These are phyloP conservation scores for Jaapia argillacea DNA, from an alignment of 768 basidiomycete species.

Conservation along the genomic window DNA sequence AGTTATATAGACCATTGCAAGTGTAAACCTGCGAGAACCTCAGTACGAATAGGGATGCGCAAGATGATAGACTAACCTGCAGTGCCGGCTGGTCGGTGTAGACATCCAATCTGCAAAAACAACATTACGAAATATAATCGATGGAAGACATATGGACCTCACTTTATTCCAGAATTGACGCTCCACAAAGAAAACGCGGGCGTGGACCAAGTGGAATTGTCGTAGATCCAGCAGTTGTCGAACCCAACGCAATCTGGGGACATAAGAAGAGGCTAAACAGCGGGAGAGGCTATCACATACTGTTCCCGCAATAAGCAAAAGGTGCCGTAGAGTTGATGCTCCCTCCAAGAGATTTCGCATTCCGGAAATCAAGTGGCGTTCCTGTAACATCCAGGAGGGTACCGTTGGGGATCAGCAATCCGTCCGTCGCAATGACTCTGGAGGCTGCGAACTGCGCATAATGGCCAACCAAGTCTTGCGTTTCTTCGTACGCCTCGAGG, in stretches of 20 bases:
- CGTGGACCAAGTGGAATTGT: slow-evolving; percentile 18
- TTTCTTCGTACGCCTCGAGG: slow-evolving; percentile 31
- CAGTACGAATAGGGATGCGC: not conserved
- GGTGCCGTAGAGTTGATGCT: slow-evolving; percentile 26
- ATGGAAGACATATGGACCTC: slow-evolving; percentile 2
- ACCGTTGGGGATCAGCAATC: slow-evolving; percentile 31
- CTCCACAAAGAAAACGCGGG: slow-evolving; percentile 33
- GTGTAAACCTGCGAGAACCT: slow-evolving; percentile 24
- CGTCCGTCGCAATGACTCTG: slow-evolving; percentile 28
- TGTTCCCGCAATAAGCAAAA: slow-evolving; percentile 25
- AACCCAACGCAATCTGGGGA: slow-evolving; percentile 32
- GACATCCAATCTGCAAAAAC: slow-evolving; percentile 25
- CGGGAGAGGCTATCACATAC: not conserved
- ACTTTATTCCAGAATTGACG: slow-evolving; percentile 35
- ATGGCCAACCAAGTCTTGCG: slow-evolving; percentile 28
- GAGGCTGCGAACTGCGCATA: slow-evolving; percentile 27
- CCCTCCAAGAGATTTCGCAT: slow-evolving; percentile 27
- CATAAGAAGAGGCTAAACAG: not conserved
- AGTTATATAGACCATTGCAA: slow-evolving; percentile 30
- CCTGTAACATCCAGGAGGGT: slow-evolving; percentile 23
- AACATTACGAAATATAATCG: not conserved
- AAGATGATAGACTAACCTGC: slow-evolving; percentile 19
- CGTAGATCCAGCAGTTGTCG: slow-evolving; percentile 38
- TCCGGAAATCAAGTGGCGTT: slow-evolving; percentile 33
- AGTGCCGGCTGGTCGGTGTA: slow-evolving; percentile 35